Evolutionary conservation across 306 rosid genomes (phyloP), one percentile per base, ranked within the genome.

Genomic region (Prunus fruticosa): DNA sequence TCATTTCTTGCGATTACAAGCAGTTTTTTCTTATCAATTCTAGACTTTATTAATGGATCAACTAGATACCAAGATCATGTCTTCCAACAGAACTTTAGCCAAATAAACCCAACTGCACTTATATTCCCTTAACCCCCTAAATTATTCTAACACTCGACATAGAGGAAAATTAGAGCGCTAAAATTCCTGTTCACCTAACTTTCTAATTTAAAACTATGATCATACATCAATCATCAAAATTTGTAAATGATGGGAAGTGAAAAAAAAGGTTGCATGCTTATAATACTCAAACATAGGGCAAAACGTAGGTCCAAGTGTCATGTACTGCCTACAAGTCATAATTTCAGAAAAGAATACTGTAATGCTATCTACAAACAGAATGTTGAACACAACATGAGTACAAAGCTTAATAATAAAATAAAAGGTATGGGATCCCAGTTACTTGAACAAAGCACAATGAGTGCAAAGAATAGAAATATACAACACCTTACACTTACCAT

Each of bases 401-500:
- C 11, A 9, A n/a, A n/a, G 51, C 69, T 64, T 66, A 41, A 6
- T 10, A 38, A 51, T 51, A 58, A 23, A 23, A 58, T 20, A 58
- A 20, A 20, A 58, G 11, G 34, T 23, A 58, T 8, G 10, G 15
- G 27, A 58, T n/a, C 50, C 16, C 38, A 76, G 2, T 23, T 11
- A 16, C 41, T 4, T 23, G 53, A 47, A 11, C 27, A 62, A 61
- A 6, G 67, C 22, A 18, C 20, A 1, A 14, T 62, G 20, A 28
- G 13, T 34, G 60, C 57, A 78, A 52, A 47, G 41, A 56, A 75
- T 56, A 64, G 28, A 77, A 65, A 22, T 14, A 65, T 60, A 82
- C 9, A 41, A 58, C 63, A 66, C 58, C 73, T 47, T 47, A 67
- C 45, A 87, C 97, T 88, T 86, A 93, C 98, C 50, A 76, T 56